Evolutionary conservation across 805 yeast species (phyloP).

Genomic region (Lipomyces japonicus): DNA sequence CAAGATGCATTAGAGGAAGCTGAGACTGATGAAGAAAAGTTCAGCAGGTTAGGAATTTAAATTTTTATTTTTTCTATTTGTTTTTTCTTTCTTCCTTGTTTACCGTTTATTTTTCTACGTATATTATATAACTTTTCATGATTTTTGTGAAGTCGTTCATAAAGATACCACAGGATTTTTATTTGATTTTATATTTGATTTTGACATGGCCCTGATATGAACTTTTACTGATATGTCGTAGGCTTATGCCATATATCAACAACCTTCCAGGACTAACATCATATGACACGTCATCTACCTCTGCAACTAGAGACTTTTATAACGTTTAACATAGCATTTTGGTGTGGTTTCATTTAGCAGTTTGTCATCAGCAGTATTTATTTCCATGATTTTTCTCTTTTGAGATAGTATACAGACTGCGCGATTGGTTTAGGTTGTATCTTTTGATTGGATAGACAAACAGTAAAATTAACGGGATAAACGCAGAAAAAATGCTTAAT

Average conservation of each 20-base stretch:
- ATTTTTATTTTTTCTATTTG: not conserved
- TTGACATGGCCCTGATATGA: not conserved
- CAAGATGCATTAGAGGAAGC: constrained; percentile 84
- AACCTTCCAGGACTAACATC: constrained; percentile 22
- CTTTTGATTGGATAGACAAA: too few relatives aligned
- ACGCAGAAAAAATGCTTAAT: too few relatives aligned
- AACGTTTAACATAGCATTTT: not conserved
- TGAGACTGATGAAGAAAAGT: constrained; percentile 54
- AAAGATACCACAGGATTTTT: not conserved
- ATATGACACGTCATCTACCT: constrained; percentile 7
- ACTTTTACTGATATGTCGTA: constrained; percentile 2
- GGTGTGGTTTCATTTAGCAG: not conserved
- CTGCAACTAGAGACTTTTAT: not conserved
- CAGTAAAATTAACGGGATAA: too few relatives aligned
- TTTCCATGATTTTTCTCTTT: too few relatives aligned
- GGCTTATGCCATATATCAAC: constrained; percentile 23
- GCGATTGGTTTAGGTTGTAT: too few relatives aligned
- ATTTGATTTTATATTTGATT: not conserved
- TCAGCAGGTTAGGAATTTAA: constrained; percentile 26
- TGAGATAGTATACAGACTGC: too few relatives aligned
- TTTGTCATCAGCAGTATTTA: too few relatives aligned
- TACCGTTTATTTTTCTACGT: not conserved
- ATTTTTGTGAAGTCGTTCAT: not conserved
- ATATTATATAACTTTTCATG: not conserved
- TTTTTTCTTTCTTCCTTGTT: not conserved